Percentiles rank a stretch among this genome's conserved stretches.
phyloP scores from a whole-genome alignment of 345 rosid species.

The Melaleuca alternifolia region DNA sequence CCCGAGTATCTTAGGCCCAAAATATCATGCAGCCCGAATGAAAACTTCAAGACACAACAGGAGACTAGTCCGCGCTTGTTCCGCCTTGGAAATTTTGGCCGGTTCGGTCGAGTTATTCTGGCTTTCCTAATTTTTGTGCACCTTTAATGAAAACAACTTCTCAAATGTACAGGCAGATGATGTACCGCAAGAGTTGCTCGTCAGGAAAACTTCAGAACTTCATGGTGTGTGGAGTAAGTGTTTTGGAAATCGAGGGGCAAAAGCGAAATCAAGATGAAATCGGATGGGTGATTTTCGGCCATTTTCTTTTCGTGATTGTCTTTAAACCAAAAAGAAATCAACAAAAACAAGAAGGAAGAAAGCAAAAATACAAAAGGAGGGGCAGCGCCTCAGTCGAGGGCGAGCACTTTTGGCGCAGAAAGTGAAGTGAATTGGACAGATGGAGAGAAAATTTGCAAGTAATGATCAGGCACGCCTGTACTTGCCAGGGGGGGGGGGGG shows the following conservation, averaged over 20 bases:
- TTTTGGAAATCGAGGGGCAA: neutral
- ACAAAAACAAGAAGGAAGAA: too few species aligned
- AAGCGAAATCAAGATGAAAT: neutral
- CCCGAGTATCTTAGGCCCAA: neutral
- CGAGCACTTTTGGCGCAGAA: neutral
- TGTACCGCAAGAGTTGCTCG: neutral
- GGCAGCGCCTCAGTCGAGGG: neutral
- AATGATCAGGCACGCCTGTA: neutral
- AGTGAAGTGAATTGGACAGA: neutral
- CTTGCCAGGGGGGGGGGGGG: neutral
- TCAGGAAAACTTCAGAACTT: neutral
- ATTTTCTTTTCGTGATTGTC: neutral
- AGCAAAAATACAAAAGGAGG: neutral
- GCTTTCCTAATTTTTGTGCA: neutral
- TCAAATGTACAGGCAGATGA: neutral
- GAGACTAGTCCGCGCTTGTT: neutral
- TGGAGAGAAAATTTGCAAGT: neutral
- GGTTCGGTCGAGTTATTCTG: neutral
- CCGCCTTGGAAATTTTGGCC: neutral
- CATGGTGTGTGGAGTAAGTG: neutral
- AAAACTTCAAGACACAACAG: neutral
- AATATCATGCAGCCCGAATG: neutral
- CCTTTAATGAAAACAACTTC: neutral
- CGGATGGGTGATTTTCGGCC: neutral
- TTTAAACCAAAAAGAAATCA: neutral